Base-by-base conservation (phyloP, 1,284 basidiomycete genomes). In the Cryptococcus hybrid region DNA sequence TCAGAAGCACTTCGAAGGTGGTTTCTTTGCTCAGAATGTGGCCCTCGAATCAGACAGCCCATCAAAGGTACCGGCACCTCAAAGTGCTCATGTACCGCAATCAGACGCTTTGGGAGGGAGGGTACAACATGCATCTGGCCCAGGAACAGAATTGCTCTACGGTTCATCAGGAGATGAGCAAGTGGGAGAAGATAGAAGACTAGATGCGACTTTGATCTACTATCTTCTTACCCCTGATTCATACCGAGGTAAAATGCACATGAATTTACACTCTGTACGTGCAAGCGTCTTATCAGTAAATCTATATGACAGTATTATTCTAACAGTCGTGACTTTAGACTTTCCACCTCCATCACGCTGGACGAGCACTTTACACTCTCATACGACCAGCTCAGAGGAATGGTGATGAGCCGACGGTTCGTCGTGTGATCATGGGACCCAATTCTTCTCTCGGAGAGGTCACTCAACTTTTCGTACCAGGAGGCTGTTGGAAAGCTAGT, bases 401-500 rank as follows among this genome's bases (percentile, higher is more conserved):
- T 7, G 50, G 51, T 9, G 51, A 42, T 2, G 38, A 18, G 8
- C 71, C 73, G 0, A 56, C 62, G 34, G 64, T 76, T 54, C 67
- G 71, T 40, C 60, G 67, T 1, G 62, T 74, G 43, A 55, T 73
- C 35, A 60, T 76, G 55, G 76, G 75, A 0, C 18, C 64, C 3
- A 58, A 76, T 54, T 36, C 58, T 7, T 49, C 52, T 1, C 51
- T 54, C 4, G 74, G 75, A 4, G 74, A 78, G 51, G 61, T 74
- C 4, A 57, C 60, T 35, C 75, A 76, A 59, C 60, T 78, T 5
- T 70, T 73, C 52, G 72, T 76, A 4, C 71, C 70, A 3, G 74
- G 73, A 2, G 74, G 73, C 48, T 75, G 74, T 69, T 78, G 75
- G 74, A 78, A 78, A 51, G 71, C 73, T 1, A 66, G 62, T 35